Evolutionary conservation across 305 asterid species (phyloP).

Genomic region (Ilex paraguariensis): DNA sequence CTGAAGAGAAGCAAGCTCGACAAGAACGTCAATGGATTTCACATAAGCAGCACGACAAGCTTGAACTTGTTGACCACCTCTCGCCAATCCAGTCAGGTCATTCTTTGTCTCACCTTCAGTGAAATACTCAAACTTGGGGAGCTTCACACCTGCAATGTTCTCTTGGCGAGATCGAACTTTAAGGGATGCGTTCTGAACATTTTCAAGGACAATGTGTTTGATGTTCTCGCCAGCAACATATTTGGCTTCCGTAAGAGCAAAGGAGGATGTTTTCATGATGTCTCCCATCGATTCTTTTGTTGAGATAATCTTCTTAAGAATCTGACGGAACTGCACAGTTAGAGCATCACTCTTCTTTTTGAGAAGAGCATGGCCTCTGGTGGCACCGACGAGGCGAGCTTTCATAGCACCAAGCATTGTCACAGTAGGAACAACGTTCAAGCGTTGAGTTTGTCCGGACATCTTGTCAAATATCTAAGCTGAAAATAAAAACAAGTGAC

Average conservation of each 20-base stretch:
- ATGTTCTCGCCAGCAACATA: constrained; percentile 85
- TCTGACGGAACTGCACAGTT: constrained; percentile 83
- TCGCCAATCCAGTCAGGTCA: constrained; percentile 75
- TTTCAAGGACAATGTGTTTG: constrained; percentile 78
- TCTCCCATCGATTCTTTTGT: constrained; percentile 87
- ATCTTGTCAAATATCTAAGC: constrained; percentile 38
- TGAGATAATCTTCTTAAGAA: constrained; percentile 72
- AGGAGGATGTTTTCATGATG: constrained; percentile 62
- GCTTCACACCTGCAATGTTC: constrained; percentile 82
- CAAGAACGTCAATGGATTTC: constrained; percentile 83
- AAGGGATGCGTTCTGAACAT: constrained; percentile 61
- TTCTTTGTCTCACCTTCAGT: constrained; percentile 75
- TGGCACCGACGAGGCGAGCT: constrained; percentile 88
- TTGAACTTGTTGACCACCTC: constrained; percentile 89
- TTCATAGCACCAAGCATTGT: constrained; percentile 83
- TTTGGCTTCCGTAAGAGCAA: constrained; percentile 76
- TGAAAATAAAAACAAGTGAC: constrained; percentile 15
- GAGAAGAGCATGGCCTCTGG: constrained; percentile 90
- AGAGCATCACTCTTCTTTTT: constrained; percentile 92
- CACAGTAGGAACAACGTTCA: constrained; percentile 83
- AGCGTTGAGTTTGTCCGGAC: constrained; percentile 84
- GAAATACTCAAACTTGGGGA: constrained; percentile 64
- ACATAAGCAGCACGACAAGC: constrained; percentile 75
- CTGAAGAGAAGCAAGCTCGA: constrained; percentile 82
- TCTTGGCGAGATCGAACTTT: constrained; percentile 73